These are phyloP conservation scores for Thelonectria rubi DNA, from an alignment of 2,329 filamentous ascomycete genomes.

Conservation along the genomic window DNA sequence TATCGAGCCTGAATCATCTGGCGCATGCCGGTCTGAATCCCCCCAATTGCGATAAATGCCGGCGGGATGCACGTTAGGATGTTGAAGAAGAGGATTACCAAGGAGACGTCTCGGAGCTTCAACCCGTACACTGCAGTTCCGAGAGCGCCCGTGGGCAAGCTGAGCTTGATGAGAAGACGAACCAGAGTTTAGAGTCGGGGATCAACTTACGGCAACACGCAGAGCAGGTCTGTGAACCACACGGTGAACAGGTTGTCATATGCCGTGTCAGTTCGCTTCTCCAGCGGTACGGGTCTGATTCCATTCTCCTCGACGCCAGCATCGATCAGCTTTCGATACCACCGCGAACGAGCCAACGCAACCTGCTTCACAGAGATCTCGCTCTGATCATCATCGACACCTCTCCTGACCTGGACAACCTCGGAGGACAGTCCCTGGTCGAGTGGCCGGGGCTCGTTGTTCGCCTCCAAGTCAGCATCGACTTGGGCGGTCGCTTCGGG, in stretches of 20 bases:
- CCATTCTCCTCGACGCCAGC: slow-evolving; percentile 63
- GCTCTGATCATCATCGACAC: slow-evolving; percentile 34
- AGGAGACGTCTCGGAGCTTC: slow-evolving; percentile 62
- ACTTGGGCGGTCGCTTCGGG: neutral
- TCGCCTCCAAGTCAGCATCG: slow-evolving; percentile 28
- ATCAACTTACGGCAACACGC: slow-evolving; percentile 63
- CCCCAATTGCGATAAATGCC: slow-evolving; percentile 64
- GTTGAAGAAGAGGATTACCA: slow-evolving; percentile 68
- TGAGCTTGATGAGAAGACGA: slow-evolving; percentile 36
- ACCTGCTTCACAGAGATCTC: slow-evolving; percentile 44
- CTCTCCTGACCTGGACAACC: neutral
- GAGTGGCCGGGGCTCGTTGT: neutral
- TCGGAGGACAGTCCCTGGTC: neutral
- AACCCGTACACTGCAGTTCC: slow-evolving; percentile 64
- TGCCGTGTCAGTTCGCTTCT: slow-evolving; percentile 61
- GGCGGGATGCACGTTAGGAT: slow-evolving; percentile 62
- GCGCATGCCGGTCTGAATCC: slow-evolving; percentile 65
- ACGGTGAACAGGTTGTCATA: slow-evolving; percentile 68
- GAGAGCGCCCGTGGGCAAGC: slow-evolving; percentile 67
- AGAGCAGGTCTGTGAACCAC: slow-evolving; percentile 67
- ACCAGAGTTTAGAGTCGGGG: neutral
- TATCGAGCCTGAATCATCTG: slow-evolving; percentile 70
- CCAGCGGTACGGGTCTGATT: slow-evolving; percentile 63
- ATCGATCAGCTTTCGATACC: slow-evolving; percentile 55
- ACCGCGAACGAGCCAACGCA: slow-evolving; percentile 45